Evolutionary conservation across 176 grass and related monocot genomes (phyloP).

Genomic region (Elymus sibiricus): DNA sequence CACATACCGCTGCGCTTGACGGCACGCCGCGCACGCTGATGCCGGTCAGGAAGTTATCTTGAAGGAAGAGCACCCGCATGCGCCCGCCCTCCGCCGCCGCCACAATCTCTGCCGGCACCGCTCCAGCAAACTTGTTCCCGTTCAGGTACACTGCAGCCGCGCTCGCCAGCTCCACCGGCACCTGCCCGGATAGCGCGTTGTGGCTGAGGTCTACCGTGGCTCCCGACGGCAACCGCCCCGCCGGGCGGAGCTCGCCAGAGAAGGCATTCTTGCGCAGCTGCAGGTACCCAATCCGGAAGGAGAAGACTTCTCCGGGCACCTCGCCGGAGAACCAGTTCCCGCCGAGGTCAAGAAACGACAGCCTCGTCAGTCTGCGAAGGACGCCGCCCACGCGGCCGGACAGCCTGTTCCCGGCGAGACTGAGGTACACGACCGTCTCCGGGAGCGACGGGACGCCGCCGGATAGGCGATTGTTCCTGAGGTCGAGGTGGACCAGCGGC

Average conservation of each 20-base stretch:
- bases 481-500: slow-evolving; percentile 69
- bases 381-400: slow-evolving; percentile 49
- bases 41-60: slow-evolving; percentile 76
- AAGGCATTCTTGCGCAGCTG: slow-evolving; percentile 72
- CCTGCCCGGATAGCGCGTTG: slow-evolving; percentile 56
- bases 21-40: slow-evolving; percentile 45
- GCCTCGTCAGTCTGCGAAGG: slow-evolving; percentile 31
- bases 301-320: slow-evolving; percentile 55
- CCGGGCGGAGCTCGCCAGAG: slow-evolving; percentile 51
- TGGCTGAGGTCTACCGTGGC: slow-evolving; percentile 78
- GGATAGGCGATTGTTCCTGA: slow-evolving; percentile 44
- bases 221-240: slow-evolving; percentile 34
- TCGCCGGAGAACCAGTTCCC: slow-evolving; percentile 62
- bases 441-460: slow-evolving; percentile 48
- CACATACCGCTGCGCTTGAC: slow-evolving; percentile 50
- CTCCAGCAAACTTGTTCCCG: slow-evolving; percentile 55
- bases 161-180: slow-evolving; percentile 57
- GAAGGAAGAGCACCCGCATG: slow-evolving; percentile 80
- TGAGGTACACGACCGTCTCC: slow-evolving; percentile 57
- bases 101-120: slow-evolving; percentile 44
- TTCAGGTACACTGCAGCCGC: slow-evolving; percentile 61
- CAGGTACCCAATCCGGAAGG: slow-evolving; percentile 52
- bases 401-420: slow-evolving; percentile 60
- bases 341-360: slow-evolving; percentile 72
- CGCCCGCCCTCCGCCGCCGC: slow-evolving; percentile 45